A percentile compares a stretch with the other conserved stretches of the same genome.
phyloP scores from a whole-genome alignment of 192 early-diverging fungal genomes.

The Coemansia sp. region DNA sequence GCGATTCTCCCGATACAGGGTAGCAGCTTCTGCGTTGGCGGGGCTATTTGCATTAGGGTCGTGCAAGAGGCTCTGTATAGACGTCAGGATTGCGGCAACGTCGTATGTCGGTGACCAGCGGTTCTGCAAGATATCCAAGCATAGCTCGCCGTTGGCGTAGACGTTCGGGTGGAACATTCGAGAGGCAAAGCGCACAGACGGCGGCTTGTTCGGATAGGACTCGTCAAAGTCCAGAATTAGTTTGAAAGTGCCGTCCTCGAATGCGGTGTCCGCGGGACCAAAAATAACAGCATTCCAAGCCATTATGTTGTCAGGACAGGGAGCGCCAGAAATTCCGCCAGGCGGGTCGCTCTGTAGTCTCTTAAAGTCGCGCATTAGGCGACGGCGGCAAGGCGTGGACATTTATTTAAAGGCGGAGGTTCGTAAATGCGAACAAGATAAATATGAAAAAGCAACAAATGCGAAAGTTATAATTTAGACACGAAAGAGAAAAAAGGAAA shows the following conservation, averaged over 20 bases:
- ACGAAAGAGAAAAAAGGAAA: not conserved
- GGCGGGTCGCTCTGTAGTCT: constrained; percentile 91
- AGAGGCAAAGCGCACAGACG: constrained; percentile 88
- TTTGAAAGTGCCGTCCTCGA: constrained; percentile 98
- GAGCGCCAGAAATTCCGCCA: constrained; percentile 82
- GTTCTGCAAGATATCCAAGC: constrained; percentile 97
- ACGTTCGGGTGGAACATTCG: constrained; percentile 99
- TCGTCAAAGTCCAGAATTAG: constrained; percentile 93
- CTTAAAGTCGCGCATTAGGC: constrained; percentile 98
- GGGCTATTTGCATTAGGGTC: constrained; percentile 97
- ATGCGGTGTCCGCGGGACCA: constrained; percentile 92
- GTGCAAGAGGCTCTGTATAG: constrained; percentile 92
- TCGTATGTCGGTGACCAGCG: constrained; percentile 97
- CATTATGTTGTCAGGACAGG: constrained; percentile 96
- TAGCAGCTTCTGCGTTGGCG: constrained; percentile 95
- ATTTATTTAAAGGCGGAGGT: constrained; percentile 44
- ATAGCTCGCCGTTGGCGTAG: constrained; percentile 95
- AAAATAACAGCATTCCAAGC: constrained; percentile 99
- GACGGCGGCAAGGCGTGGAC: constrained; percentile 91
- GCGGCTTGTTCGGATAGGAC: constrained; percentile 97
- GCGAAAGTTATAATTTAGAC: not conserved
- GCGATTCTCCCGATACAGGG: constrained; percentile 85
- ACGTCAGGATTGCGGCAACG: constrained; percentile 89
- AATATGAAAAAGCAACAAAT: too few species aligned
- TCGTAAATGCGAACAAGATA: not conserved